These are phyloP conservation scores for Helotiales sp. DNA, from an alignment of 2,329 filamentous ascomycete genomes.

Conservation along the genomic window DNA sequence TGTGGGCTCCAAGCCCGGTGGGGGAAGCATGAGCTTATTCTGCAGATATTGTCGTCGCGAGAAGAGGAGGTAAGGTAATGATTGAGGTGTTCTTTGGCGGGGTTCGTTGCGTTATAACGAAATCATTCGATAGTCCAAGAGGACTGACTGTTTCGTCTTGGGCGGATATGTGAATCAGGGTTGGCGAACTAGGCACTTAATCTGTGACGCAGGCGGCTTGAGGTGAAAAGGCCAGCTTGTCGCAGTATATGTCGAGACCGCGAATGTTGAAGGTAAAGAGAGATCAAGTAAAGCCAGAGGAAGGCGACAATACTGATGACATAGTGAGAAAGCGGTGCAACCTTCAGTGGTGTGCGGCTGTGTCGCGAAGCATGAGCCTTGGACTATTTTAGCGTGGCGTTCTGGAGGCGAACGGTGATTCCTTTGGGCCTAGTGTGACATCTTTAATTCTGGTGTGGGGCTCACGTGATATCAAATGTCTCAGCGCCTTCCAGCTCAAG, in stretches of 20 bases:
- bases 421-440: not conserved
- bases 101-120: not conserved
- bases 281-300: not conserved
- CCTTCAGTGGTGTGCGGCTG: constrained; percentile 10
- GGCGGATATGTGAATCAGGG: constrained; percentile 1
- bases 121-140: not conserved
- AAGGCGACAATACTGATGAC: constrained; percentile 7
- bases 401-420: constrained; percentile 5
- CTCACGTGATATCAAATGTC: not conserved
- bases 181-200: not conserved
- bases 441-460: constrained; percentile 1
- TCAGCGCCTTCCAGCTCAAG: not conserved
- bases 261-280: not conserved
- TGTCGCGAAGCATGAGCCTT: not conserved
- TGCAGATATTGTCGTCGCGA: not conserved
- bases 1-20: constrained; percentile 32
- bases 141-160: not conserved
- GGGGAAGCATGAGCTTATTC: constrained; percentile 28
- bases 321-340: constrained; percentile 3
- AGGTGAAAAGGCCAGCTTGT: no score
- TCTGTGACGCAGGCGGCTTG: constrained; percentile 11
- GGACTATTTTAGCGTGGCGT: constrained; percentile 1
- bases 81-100: not conserved
- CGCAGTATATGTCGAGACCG: no score
- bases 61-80: no score